phyloP scores from a whole-genome alignment of 352 stramenopile genomes.

The Blastocystis sp. region DNA sequence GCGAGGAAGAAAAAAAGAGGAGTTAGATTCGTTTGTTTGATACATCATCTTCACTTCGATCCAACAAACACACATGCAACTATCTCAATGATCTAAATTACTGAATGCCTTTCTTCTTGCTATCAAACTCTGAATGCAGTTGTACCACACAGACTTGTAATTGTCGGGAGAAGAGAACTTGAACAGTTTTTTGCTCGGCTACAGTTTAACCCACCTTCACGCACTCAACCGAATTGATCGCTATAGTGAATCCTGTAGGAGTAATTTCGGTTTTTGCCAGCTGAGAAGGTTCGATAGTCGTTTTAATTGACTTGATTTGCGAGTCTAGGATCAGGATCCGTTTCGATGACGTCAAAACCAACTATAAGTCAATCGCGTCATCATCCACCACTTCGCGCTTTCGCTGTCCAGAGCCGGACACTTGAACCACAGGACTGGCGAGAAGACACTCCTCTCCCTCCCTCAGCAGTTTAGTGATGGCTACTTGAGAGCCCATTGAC shows the following conservation, averaged over 20 bases:
- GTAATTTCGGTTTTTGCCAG: not conserved
- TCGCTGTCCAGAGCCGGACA: not conserved
- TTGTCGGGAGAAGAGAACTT: slow-evolving; percentile 17
- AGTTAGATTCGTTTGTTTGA: not conserved
- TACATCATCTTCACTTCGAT: not conserved
- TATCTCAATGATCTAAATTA: no score
- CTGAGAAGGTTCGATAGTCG: not conserved
- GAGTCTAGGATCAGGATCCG: slow-evolving; percentile 5
- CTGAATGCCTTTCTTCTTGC: not conserved
- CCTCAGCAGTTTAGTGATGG: not conserved
- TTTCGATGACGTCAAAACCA: not conserved
- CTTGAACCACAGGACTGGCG: not conserved
- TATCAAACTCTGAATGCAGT: slow-evolving; percentile 29
- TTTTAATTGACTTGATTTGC: not conserved
- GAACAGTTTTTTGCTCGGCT: slow-evolving; percentile 17
- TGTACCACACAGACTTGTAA: slow-evolving; percentile 22
- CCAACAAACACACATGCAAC: not conserved
- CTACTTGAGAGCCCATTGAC: not conserved
- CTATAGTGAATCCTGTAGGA: not conserved
- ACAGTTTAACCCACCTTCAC: not conserved
- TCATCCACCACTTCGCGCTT: not conserved
- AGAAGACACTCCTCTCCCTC: not conserved
- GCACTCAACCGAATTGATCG: not conserved
- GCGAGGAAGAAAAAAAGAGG: not conserved
- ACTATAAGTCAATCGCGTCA: not conserved